Base-by-base conservation (phyloP, 176 grass and related monocot genomes). In the Cenchrus purpureus region DNA sequence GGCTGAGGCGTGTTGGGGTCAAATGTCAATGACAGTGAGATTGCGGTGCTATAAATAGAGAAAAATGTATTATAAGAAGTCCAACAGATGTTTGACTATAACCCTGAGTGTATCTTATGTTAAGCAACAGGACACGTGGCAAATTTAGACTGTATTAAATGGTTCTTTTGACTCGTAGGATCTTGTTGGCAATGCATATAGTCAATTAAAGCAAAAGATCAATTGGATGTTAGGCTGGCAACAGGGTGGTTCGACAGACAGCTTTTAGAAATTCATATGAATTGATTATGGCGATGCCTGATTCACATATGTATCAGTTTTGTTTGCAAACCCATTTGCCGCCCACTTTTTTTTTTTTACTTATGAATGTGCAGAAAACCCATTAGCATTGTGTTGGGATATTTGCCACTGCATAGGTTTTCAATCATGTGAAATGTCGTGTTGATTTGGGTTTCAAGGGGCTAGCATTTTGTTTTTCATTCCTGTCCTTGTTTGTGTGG, bases 11-110 rank as follows among this genome's bases (percentile, higher is more conserved):
- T 78, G 29, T 55, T 11, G 0, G 25, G 79, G 58, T 79, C 58
- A 84, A 67, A 74, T 74, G 68, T 65, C 75, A 80, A 73, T 2
- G 28, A 22, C 29, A 19, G 20, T 67, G 15, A 9, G 63, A 70
- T 22, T 85, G 12, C 13, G 4, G 64, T 40, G 72, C 74, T 65
- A 48, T 8, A 63, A 55, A 71, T 73, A 74, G 17, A 65, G 5
- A 13, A 3, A 37, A 13, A 0, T 3, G 12, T 7, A 65, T 60
- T 46, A 6, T 46, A 6, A 15, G 45, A 25, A 48, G 32, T 14
- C 67, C 10, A 46, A 12, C 57, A 13, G 3, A 49, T 84, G 57
- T 25, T 20, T 31, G 74, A 50, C 52, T 68, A 46, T 9, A 67
- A 5, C 42, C 59, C 62, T 73, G 40, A 44, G 65, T 31, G 13